Conservation (phyloP, 1,284 basidiomycete genomes). For the Malassezia yamatoensis region DNA sequence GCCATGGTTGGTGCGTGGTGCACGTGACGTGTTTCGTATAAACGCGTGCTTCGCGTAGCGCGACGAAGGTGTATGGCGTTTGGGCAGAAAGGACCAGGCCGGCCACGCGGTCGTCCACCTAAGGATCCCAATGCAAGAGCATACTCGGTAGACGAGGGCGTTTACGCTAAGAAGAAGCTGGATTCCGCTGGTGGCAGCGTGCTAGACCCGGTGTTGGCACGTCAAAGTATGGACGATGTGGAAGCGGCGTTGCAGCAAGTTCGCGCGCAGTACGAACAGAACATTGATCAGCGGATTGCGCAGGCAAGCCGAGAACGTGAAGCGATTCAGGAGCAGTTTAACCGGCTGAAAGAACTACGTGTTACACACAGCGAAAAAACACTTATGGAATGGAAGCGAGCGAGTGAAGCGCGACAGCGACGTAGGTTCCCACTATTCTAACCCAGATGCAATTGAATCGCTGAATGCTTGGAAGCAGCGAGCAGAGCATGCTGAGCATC, state of each 20-base stretch:
- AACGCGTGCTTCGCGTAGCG: slow-evolving; percentile 1
- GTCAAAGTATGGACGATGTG: slow-evolving; percentile 7
- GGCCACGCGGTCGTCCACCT: slow-evolving; percentile 13
- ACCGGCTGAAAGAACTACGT: slow-evolving; percentile 35
- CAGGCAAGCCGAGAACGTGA: slow-evolving; percentile 25
- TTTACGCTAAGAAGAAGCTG: not conserved
- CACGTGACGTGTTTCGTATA: slow-evolving; percentile 1
- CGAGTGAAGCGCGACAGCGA: slow-evolving; percentile 28
- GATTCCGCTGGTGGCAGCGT: not conserved
- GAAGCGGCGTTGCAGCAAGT: slow-evolving; percentile 8
- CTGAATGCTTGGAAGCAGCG: slow-evolving; percentile 14
- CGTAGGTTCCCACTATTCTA: slow-evolving; percentile 8
- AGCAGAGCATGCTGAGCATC: slow-evolving; percentile 18
- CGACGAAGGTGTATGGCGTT: slow-evolving; percentile 12
- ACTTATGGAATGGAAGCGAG: slow-evolving; percentile 30
- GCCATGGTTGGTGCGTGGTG: slow-evolving; percentile 12
- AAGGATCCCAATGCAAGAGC: slow-evolving; percentile 11
- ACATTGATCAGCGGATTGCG: slow-evolving; percentile 11
- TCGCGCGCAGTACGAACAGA: slow-evolving; percentile 13
- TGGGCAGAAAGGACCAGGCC: slow-evolving; percentile 12
- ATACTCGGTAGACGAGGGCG: not conserved
- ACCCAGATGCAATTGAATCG: slow-evolving; percentile 10
- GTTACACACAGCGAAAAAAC: slow-evolving; percentile 28
- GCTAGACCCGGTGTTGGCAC: not conserved
- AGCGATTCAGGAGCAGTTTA: slow-evolving; percentile 38